Conservation (phyloP, 169 alveolate genomes). For the Cryptosporidium felis region DNA sequence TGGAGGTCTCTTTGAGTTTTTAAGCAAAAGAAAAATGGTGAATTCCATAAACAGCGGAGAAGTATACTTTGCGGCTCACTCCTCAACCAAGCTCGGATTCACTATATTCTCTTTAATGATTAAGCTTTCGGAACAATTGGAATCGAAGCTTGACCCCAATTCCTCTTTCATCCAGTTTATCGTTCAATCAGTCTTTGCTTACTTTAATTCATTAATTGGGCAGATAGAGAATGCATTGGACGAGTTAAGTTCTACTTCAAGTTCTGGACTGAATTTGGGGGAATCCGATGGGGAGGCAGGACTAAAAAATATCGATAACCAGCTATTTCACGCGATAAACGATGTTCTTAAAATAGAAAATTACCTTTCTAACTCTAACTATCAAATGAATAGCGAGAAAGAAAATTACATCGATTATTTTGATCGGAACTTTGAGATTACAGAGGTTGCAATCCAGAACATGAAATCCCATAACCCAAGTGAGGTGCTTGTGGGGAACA, state of each 20-base stretch:
- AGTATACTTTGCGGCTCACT: conserved; percentile 63
- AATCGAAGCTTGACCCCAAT: conserved; percentile 3
- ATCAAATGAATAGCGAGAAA: conserved; percentile 37
- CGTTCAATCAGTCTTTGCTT: conserved; percentile 43
- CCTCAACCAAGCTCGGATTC: conserved; percentile 61
- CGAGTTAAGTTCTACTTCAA: background rate
- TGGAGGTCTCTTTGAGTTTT: conserved; percentile 21
- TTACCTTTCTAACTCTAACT: conserved; percentile 41
- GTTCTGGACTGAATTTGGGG: background rate
- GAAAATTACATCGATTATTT: conserved; percentile 30
- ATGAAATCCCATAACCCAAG: conserved; percentile 57
- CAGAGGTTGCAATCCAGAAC: conserved; percentile 45
- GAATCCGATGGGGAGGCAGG: too few relatives aligned
- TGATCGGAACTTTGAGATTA: conserved; percentile 28
- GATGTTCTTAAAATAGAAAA: conserved; percentile 44
- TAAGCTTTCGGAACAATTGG: conserved; percentile 14
- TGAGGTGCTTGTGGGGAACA: conserved; percentile 53
- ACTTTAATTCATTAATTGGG: conserved; percentile 9
- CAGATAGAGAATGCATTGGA: conserved; percentile 17
- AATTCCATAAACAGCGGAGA: conserved; percentile 51
- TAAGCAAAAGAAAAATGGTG: conserved; percentile 28
- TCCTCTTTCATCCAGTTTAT: conserved; percentile 53
- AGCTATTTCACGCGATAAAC: background rate
- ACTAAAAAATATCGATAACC: background rate
- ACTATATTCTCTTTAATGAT: conserved; percentile 34